phyloP scores from a whole-genome alignment of 2,329 filamentous ascomycete genomes.

The Neoscytalidium dimidiatum region DNA sequence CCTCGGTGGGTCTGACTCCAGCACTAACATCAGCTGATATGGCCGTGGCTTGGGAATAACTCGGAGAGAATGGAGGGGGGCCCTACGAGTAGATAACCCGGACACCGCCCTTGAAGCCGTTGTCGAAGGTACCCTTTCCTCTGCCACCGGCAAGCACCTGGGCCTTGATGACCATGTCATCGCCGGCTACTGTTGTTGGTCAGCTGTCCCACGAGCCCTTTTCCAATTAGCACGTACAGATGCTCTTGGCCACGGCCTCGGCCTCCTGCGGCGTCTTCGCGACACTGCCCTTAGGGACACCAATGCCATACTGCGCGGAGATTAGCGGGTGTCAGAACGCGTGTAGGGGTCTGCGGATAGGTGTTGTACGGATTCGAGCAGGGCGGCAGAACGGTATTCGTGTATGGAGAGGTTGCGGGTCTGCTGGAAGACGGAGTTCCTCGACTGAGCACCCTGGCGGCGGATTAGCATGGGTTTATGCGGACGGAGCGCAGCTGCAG shows the following conservation, averaged over 20 bases:
- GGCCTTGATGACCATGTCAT: constrained; percentile 99
- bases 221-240: constrained; percentile 58
- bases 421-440: constrained; percentile 69
- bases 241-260: constrained; percentile 84
- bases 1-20: constrained; percentile 69
- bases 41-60: constrained; percentile 9
- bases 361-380: constrained; percentile 67
- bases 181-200: constrained; percentile 55
- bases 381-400: constrained; percentile 94
- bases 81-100: constrained; percentile 92
- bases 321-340: constrained; percentile 8
- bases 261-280: constrained; percentile 84
- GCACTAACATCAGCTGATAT: constrained; percentile 16
- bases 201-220: background rate
- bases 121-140: constrained; percentile 97
- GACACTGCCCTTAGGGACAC: constrained; percentile 86
- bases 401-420: constrained; percentile 91
- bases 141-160: constrained; percentile 97
- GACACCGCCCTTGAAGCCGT: constrained; percentile 97
- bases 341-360: constrained; percentile 21
- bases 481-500: constrained; percentile 20
- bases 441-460: constrained; percentile 57
- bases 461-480: constrained; percentile 28
- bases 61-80: background rate
- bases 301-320: constrained; percentile 77